Evolutionary conservation across 179 eudicot species (phyloP), one percentile per base, ranked within the genome.

Genomic region (Patellifolia procumbens): DNA sequence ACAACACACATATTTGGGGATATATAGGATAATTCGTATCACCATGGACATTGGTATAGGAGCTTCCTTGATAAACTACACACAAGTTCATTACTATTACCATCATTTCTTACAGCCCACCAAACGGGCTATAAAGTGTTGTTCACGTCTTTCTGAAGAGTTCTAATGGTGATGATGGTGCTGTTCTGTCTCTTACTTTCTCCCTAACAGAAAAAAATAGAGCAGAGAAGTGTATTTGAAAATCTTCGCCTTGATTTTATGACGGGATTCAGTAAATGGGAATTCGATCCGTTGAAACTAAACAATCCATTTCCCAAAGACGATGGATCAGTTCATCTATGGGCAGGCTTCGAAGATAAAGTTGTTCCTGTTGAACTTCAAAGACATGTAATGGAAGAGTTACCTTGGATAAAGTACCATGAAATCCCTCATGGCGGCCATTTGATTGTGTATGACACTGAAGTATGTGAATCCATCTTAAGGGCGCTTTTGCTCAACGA

Each of bases 341-440:
- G 91, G 89, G 92, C 76, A 76, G 98, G 98, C 31, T 83, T 68
- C 28, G 94, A 89, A 76, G 97, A 92, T 74, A 89, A 83, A 78
- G 91, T 92, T 35, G 94, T 92, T 56, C 98, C 98, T 1, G 60
- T 82, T 60, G 83, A 87, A 75, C 71, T 91, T 39, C 97, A 93
- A 75, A 86, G 98, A 79, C 84, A 71, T 58, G 87, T 93, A 13
- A 75, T 85, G 9, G 72, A 58, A 70, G 82, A 74, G 79, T 82
- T 91, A n/a, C 88, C 92, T 1, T 93, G 98, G 98, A 86, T 93
- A 19, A 79, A 86, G 70, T 89, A 85, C 53, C 94, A 93, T 76
- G 98, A 93, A 86, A 86, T 93, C 68, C 91, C 94, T 67, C 89
- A 88, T 76, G 92, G 96, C 37, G 97, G 97, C 3, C 97, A 92